phyloP scores from a whole-genome alignment of 2,329 filamentous ascomycete genomes.

The Davidsoniella eucalypti region DNA sequence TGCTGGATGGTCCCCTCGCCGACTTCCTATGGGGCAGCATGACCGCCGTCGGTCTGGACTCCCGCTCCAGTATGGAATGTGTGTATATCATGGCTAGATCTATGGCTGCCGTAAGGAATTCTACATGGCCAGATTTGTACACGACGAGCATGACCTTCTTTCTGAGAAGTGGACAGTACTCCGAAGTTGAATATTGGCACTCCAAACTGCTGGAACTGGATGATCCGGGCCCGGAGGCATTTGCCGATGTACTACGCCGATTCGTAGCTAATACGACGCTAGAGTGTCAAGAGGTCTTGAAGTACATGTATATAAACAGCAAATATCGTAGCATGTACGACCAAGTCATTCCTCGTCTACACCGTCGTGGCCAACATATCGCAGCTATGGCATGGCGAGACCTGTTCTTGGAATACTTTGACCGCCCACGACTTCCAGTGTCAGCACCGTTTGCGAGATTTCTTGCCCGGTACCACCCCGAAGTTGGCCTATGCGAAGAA shows the following conservation, averaged over 20 bases:
- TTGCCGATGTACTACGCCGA: conserved; percentile 26
- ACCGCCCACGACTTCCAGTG: conserved; percentile 15
- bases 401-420: conserved; percentile 20
- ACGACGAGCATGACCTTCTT: conserved; percentile 28
- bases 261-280: conserved; percentile 24
- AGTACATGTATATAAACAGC: conserved; percentile 29
- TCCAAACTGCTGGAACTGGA: conserved; percentile 27
- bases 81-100: background rate
- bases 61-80: background rate
- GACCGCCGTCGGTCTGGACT: conserved; percentile 8
- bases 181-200: conserved; percentile 31
- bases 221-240: conserved; percentile 24
- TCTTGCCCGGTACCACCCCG: conserved; percentile 28
- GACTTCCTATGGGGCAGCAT: conserved; percentile 11
- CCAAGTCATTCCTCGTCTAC: conserved; percentile 33
- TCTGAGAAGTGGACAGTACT: conserved; percentile 24
- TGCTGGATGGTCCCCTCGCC: conserved; percentile 5
- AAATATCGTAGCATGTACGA: conserved; percentile 32
- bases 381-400: conserved; percentile 33
- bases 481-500: conserved; percentile 21
- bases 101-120: background rate
- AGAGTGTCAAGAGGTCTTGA: conserved; percentile 25
- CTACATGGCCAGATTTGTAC: conserved; percentile 34
- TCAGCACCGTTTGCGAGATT: conserved; percentile 33
- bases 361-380: conserved; percentile 27